Evolutionary conservation across 768 basidiomycete genomes (phyloP).

Genomic region (Lactarius pseudohatsudake): DNA sequence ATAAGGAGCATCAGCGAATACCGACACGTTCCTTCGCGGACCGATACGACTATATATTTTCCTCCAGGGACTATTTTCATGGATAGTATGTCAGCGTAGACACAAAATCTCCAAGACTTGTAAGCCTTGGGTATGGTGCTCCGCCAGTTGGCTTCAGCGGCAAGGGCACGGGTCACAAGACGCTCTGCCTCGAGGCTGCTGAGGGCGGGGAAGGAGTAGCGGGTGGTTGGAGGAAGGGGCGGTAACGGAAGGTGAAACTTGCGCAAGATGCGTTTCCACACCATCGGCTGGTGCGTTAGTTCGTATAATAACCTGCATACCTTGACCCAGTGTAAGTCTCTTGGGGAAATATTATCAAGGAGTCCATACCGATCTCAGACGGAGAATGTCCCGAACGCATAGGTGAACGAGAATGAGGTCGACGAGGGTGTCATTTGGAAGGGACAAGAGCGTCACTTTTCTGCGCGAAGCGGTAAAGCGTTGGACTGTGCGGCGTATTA

Average conservation of each 20-base stretch:
- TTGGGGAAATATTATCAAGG: background rate
- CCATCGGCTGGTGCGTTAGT: constrained; percentile 26
- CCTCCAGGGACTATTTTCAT: constrained; percentile 30
- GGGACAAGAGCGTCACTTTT: constrained; percentile 10
- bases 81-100: constrained; percentile 21
- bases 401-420: constrained; percentile 27
- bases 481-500: constrained; percentile 20
- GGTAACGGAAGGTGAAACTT: constrained; percentile 27
- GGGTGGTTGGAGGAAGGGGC: constrained; percentile 26
- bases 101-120: constrained; percentile 21
- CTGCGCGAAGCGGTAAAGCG: background rate
- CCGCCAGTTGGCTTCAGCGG: constrained; percentile 30
- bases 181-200: constrained; percentile 30
- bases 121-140: constrained; percentile 24
- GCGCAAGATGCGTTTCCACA: constrained; percentile 29
- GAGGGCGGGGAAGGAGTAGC: constrained; percentile 23
- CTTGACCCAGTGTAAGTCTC: background rate
- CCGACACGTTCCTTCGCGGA: constrained; percentile 16
- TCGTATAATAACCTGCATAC: constrained; percentile 26
- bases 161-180: constrained; percentile 24
- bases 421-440: constrained; percentile 26
- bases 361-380: constrained; percentile 24
- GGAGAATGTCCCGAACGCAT: constrained; percentile 27
- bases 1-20: constrained; percentile 27
- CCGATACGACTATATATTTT: constrained; percentile 26